These are phyloP conservation scores for Hymenochaete sp. DNA, from an alignment of 1,284 basidiomycete species.

Conservation along the genomic window DNA sequence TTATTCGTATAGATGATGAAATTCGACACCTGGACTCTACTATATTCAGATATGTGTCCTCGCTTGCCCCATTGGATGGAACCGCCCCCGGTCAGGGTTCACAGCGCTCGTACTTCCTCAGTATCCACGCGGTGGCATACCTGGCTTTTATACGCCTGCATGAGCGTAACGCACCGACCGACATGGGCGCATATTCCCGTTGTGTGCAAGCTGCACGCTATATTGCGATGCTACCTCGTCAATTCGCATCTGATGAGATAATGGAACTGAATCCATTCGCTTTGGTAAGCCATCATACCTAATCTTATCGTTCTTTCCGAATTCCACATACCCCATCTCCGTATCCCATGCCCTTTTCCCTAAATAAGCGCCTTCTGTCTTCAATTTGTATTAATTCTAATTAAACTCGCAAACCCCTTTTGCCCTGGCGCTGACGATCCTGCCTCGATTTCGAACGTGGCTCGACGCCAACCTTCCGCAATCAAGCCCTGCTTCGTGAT, in stretches of 20 bases:
- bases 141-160: slow-evolving; percentile 13
- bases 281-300: slow-evolving; percentile 1
- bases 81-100: not conserved
- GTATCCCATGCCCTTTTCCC: too few relatives aligned
- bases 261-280: slow-evolving; percentile 5
- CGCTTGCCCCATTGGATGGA: slow-evolving; percentile 9
- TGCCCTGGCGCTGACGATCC: too few relatives aligned
- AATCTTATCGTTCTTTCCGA: not conserved
- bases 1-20: slow-evolving; percentile 5
- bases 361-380: too few relatives aligned
- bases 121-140: slow-evolving; percentile 11
- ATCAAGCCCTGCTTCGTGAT: slow-evolving; percentile 9
- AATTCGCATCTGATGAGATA: slow-evolving; percentile 6
- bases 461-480: not conserved
- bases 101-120: slow-evolving; percentile 6
- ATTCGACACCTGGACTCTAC: slow-evolving; percentile 8
- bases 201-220: slow-evolving; percentile 16
- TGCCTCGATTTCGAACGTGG: too few relatives aligned
- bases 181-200: slow-evolving; percentile 9
- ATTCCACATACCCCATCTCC: not conserved
- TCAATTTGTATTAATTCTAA: too few relatives aligned
- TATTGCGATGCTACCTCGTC: slow-evolving; percentile 10
- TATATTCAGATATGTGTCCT: slow-evolving; percentile 11
- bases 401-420: too few relatives aligned
- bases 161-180: slow-evolving; percentile 8